Conservation (phyloP, 2,329 filamentous ascomycete species). For the Colletotrichum cereale region DNA sequence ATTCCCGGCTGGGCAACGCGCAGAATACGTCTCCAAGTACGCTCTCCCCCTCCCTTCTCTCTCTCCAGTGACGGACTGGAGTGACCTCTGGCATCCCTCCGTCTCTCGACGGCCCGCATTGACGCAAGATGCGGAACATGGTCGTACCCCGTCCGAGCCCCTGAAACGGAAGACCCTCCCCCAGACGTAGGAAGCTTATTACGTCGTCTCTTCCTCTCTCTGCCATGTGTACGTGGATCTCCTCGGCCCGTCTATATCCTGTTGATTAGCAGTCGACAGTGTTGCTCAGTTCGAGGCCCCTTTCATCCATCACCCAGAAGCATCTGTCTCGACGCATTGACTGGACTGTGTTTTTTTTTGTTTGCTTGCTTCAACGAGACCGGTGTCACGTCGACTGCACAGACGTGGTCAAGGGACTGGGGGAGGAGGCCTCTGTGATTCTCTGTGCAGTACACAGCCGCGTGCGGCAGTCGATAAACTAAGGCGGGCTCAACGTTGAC, state of each 20-base stretch:
- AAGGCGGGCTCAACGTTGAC: slow-evolving; percentile 1
- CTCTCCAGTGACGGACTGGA: not conserved
- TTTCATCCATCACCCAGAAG: not conserved
- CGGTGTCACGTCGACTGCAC: not conserved
- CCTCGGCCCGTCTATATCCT: not conserved
- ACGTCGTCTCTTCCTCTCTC: not conserved
- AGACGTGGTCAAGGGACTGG: not conserved
- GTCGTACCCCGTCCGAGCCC: slow-evolving; percentile 11
- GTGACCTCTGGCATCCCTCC: not conserved
- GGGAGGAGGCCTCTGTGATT: not conserved
- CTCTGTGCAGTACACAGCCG: slow-evolving; percentile 27
- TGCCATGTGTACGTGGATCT: slow-evolving; percentile 4
- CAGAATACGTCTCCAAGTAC: slow-evolving; percentile 19
- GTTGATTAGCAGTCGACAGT: too few relatives aligned
- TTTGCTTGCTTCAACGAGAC: not conserved
- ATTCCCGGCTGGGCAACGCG: slow-evolving; percentile 12
- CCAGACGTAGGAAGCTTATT: not conserved
- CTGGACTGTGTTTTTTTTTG: not conserved
- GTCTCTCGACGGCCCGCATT: slow-evolving; percentile 12
- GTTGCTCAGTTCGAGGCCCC: too few relatives aligned
- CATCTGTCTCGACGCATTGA: slow-evolving; percentile 11
- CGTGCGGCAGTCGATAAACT: not conserved
- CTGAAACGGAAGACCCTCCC: slow-evolving; percentile 16
- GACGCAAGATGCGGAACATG: slow-evolving; percentile 6
- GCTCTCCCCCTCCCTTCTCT: not conserved